Evolutionary conservation across 2,329 filamentous ascomycete genomes (phyloP).

Genomic region (Paecilomyces sp.): DNA sequence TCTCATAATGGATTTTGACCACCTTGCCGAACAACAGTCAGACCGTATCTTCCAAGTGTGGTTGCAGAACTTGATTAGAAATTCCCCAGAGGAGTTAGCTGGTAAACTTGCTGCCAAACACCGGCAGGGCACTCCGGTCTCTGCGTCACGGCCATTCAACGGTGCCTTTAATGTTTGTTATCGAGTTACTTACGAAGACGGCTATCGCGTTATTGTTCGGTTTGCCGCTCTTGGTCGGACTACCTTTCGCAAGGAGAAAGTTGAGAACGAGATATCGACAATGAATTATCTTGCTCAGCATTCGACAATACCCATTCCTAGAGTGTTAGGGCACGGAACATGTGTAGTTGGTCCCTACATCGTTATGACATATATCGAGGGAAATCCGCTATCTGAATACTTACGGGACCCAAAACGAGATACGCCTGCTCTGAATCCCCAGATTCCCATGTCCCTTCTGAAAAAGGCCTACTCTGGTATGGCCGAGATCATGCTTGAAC

Average conservation of each 20-base stretch:
- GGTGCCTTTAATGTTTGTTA: conserved; percentile 26
- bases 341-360: conserved; percentile 17
- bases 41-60: conserved; percentile 15
- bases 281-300: conserved; percentile 18
- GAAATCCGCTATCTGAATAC: conserved; percentile 13
- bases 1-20: conserved; percentile 16
- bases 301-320: conserved; percentile 18
- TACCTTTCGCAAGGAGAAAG: conserved; percentile 20
- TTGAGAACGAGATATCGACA: conserved; percentile 18
- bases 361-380: conserved; percentile 19
- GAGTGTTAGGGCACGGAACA: conserved; percentile 13
- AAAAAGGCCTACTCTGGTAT: conserved; percentile 16
- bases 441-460: conserved; percentile 11
- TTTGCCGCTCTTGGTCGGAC: conserved; percentile 20
- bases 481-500: conserved; percentile 18
- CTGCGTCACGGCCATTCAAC: conserved; percentile 14
- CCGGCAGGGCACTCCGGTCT: conserved; percentile 10
- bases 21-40: conserved; percentile 14
- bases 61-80: conserved; percentile 14
- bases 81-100: conserved; percentile 16
- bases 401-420: conserved; percentile 13
- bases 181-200: conserved; percentile 19
- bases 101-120: conserved; percentile 15
- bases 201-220: conserved; percentile 16
- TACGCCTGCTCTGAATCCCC: conserved; percentile 9